phyloP scores from a whole-genome alignment of 2,329 filamentous ascomycete species.

The Ophiostoma novo-ulmi region DNA sequence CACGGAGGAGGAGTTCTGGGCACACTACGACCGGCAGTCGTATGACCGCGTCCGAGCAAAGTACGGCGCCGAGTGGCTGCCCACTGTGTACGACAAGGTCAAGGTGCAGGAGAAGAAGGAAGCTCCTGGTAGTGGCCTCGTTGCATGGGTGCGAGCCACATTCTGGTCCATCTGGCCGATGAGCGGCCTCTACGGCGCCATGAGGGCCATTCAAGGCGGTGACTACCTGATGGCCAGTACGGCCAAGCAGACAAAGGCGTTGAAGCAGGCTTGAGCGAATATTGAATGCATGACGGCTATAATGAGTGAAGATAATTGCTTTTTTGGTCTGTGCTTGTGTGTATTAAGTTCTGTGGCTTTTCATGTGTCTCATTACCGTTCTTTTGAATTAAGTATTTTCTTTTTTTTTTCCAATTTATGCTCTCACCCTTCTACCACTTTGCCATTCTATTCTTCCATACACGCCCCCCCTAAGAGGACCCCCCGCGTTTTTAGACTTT shows the following conservation, averaged over 20 bases:
- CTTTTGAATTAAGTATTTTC: neutral
- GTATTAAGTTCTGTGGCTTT: too few species aligned
- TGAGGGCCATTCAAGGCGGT: slow-evolving; percentile 41
- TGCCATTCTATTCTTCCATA: neutral
- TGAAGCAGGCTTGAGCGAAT: neutral
- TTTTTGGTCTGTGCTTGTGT: too few species aligned
- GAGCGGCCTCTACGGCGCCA: slow-evolving; percentile 44
- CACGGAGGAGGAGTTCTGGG: slow-evolving; percentile 63
- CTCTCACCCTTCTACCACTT: neutral
- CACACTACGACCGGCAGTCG: slow-evolving; percentile 53
- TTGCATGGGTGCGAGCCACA: slow-evolving; percentile 34
- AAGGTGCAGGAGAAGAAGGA: slow-evolving; percentile 44
- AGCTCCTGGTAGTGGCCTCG: slow-evolving; percentile 32
- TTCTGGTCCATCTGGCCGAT: slow-evolving; percentile 40
- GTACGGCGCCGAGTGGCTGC: slow-evolving; percentile 56
- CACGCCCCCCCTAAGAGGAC: neutral
- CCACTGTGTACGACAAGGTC: slow-evolving; percentile 64
- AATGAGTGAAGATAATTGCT: neutral
- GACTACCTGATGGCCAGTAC: slow-evolving; percentile 41
- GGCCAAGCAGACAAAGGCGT: neutral
- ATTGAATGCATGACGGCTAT: neutral
- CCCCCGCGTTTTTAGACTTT: slow-evolving; percentile 7
- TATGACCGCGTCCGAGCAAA: slow-evolving; percentile 55
- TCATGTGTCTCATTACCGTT: too few species aligned
- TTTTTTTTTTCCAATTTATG: neutral